Conservation (phyloP, 352 stramenopile genomes). For the Globisporangium takayamanum region DNA sequence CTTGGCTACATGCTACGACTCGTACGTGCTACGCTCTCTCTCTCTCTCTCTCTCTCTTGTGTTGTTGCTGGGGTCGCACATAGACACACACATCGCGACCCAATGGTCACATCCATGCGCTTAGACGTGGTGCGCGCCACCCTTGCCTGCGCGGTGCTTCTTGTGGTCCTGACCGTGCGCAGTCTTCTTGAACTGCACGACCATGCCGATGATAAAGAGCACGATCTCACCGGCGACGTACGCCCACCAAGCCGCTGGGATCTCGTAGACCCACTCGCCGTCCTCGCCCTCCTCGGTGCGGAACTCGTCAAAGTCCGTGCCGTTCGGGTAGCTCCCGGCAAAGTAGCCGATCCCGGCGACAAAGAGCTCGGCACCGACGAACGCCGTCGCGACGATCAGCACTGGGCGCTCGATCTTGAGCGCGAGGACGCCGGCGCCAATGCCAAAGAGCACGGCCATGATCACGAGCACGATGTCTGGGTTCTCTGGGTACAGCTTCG, state of each 20-base stretch:
- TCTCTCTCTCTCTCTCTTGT: background rate
- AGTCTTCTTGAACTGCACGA: constrained; percentile 59
- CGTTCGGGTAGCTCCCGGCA: constrained; percentile 46
- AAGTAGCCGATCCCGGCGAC: constrained; percentile 51
- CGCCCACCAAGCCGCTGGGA: constrained; percentile 65
- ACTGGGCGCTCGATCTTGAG: constrained; percentile 47
- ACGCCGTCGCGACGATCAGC: constrained; percentile 45
- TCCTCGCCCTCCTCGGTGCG: constrained; percentile 13
- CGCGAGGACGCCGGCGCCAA: constrained; percentile 31
- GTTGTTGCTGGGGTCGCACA: background rate
- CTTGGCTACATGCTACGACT: too few relatives aligned
- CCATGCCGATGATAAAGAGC: constrained; percentile 52
- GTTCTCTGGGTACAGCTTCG: constrained; percentile 30
- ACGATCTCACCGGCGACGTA: constrained; percentile 57
- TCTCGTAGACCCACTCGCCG: constrained; percentile 50
- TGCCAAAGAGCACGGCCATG: constrained; percentile 31
- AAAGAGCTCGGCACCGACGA: constrained; percentile 35
- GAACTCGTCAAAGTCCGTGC: constrained; percentile 38
- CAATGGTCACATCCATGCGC: background rate
- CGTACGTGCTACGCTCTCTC: too few relatives aligned
- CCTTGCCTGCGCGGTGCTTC: constrained; percentile 19
- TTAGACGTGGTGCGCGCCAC: background rate
- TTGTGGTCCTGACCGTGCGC: constrained; percentile 41
- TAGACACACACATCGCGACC: background rate
- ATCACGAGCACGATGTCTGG: constrained; percentile 42